phyloP scores from a whole-genome alignment of 306 rosid genomes.

The Dalbergia oliveri region DNA sequence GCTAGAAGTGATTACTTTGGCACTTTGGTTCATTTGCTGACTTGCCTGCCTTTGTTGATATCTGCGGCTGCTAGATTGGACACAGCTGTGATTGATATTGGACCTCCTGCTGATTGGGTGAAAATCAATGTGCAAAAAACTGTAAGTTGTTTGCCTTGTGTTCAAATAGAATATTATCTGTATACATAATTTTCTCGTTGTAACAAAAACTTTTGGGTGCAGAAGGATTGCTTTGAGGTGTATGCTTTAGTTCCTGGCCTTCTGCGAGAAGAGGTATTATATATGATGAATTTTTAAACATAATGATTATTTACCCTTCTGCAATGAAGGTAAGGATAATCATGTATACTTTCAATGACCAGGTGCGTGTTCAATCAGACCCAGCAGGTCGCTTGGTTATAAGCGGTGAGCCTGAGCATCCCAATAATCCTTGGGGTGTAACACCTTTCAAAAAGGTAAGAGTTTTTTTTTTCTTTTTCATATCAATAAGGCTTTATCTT shows the following conservation, averaged over 20 bases:
- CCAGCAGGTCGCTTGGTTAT: slow-evolving; percentile 94
- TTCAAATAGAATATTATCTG: slow-evolving; percentile 35
- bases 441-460: slow-evolving; percentile 93
- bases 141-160: slow-evolving; percentile 60
- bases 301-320: slow-evolving; percentile 13
- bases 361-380: slow-evolving; percentile 99
- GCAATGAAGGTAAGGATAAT: slow-evolving; percentile 32
- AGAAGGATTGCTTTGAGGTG: slow-evolving; percentile 98
- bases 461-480: slow-evolving; percentile 5
- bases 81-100: slow-evolving; percentile 77
- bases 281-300: neutral
- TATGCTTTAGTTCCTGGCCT: slow-evolving; percentile 99
- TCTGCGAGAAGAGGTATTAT: slow-evolving; percentile 93
- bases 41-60: slow-evolving; percentile 45
- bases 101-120: slow-evolving; percentile 99
- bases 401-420: slow-evolving; percentile 96
- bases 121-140: slow-evolving; percentile 94
- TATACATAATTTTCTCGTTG: slow-evolving; percentile 26
- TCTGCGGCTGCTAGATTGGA: slow-evolving; percentile 74
- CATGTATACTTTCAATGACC: slow-evolving; percentile 33
- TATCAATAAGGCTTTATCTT: slow-evolving; percentile 10
- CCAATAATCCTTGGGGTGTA: slow-evolving; percentile 97
- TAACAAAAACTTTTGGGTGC: slow-evolving; percentile 48
- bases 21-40: slow-evolving; percentile 37
- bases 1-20: slow-evolving; percentile 24